A percentile compares a stretch with the other conserved stretches of the same genome.
Evolutionary conservation across 176 grass and related monocot genomes (phyloP).

Genomic region (Paspalum vaginatum): DNA sequence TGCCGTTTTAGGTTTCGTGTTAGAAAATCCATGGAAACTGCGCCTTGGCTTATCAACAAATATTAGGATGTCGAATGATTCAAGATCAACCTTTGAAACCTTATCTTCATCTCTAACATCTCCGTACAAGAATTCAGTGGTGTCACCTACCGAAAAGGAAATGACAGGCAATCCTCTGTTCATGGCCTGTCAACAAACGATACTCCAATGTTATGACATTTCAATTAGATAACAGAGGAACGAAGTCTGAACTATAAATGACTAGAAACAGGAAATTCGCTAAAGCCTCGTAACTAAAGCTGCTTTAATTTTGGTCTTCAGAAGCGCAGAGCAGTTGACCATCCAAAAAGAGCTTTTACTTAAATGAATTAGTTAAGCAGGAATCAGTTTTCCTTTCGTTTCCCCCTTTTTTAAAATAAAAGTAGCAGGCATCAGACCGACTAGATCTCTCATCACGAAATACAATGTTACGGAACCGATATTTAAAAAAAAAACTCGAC

Average conservation of each 20-base stretch:
- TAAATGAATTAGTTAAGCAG: neutral
- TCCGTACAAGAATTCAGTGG: conserved; percentile 61
- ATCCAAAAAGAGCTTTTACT: neutral
- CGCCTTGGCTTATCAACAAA: conserved; percentile 56
- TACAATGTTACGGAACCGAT: no score
- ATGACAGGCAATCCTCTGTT: conserved; percentile 53
- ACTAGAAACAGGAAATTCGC: neutral
- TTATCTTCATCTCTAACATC: conserved; percentile 32
- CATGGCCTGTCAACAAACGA: conserved; percentile 37
- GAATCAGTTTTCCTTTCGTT: neutral
- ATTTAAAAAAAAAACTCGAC: no score
- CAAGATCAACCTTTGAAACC: conserved; percentile 50
- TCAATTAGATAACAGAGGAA: neutral
- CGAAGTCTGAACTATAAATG: neutral
- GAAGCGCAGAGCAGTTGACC: neutral
- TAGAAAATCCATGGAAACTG: conserved; percentile 54
- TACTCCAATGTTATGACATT: neutral
- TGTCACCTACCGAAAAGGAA: conserved; percentile 58
- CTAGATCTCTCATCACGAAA: neutral
- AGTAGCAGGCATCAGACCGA: neutral
- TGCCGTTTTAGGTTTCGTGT: conserved; percentile 35
- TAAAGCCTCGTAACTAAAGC: neutral
- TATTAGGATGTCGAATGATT: conserved; percentile 63
- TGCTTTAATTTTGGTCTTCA: neutral
- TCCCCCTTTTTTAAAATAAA: neutral